These are phyloP conservation scores for Blepharisma japonicum DNA, from an alignment of 73 alveolate genomes.

Conservation along the genomic window DNA sequence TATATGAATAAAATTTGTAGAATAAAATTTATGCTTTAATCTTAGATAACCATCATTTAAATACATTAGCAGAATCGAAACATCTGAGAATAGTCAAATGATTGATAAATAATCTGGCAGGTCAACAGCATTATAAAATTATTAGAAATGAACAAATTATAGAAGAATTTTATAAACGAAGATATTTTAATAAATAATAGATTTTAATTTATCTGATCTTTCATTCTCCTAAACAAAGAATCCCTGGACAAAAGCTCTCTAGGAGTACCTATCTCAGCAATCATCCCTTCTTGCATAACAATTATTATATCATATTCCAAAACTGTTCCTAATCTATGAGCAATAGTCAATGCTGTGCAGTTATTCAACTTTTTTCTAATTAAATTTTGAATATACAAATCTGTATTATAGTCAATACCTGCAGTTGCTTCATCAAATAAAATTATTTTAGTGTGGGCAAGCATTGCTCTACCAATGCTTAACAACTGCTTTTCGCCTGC, in stretches of 20 bases:
- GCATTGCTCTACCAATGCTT: slow-evolving; percentile 78
- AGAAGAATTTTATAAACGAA: too few relatives aligned
- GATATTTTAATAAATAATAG: too few relatives aligned
- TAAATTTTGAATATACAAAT: slow-evolving; percentile 63
- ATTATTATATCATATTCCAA: slow-evolving; percentile 76
- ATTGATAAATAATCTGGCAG: too few relatives aligned
- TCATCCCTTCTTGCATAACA: slow-evolving; percentile 81
- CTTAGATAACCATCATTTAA: too few relatives aligned
- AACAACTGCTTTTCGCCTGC: slow-evolving; percentile 78
- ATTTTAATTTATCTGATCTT: too few relatives aligned
- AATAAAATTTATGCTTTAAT: too few relatives aligned
- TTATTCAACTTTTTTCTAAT: slow-evolving; percentile 65
- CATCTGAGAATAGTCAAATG: too few relatives aligned
- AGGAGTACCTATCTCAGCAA: slow-evolving; percentile 84
- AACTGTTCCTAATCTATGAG: slow-evolving; percentile 91
- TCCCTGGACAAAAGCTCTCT: slow-evolving; percentile 27
- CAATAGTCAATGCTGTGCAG: slow-evolving; percentile 86
- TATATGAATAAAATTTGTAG: too few relatives aligned
- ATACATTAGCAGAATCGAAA: too few relatives aligned
- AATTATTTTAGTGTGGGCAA: slow-evolving; percentile 62
- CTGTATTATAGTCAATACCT: slow-evolving; percentile 77
- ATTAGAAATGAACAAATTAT: too few relatives aligned
- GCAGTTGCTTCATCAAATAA: slow-evolving; percentile 94
- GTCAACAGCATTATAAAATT: too few relatives aligned
- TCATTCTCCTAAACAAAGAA: background rate